Percentiles rank a stretch among this genome's conserved stretches.
These are phyloP conservation scores for Xylaria longipes DNA, from an alignment of 495 filamentous ascomycete genomes.

Conservation along the genomic window DNA sequence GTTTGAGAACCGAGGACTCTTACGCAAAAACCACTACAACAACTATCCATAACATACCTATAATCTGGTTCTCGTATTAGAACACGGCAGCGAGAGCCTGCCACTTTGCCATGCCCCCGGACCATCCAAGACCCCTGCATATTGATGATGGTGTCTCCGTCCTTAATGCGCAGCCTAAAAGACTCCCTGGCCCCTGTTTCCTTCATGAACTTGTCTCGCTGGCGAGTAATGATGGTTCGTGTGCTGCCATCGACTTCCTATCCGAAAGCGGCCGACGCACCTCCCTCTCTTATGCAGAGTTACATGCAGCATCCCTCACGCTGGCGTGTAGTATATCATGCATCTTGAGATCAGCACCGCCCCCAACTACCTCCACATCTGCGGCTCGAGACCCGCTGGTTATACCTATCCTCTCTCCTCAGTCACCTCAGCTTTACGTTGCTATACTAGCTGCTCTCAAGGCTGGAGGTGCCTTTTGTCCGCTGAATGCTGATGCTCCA, in stretches of 20 bases:
- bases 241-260: conserved; percentile 67
- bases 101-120: neutral
- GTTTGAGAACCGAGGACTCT: neutral
- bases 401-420: conserved; percentile 75
- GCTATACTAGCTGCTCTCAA: conserved; percentile 75
- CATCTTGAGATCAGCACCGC: conserved; percentile 31
- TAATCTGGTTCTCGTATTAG: neutral
- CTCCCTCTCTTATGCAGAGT: conserved; percentile 60
- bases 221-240: conserved; percentile 20
- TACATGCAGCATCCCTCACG: conserved; percentile 62
- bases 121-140: conserved; percentile 18
- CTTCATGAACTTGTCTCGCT: conserved; percentile 67
- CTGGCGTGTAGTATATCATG: conserved; percentile 58
- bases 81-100: neutral
- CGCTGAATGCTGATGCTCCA: conserved; percentile 74
- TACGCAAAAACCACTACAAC: neutral
- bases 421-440: conserved; percentile 74
- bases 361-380: neutral
- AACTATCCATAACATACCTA: neutral
- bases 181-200: conserved; percentile 64
- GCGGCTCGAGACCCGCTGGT: conserved; percentile 46
- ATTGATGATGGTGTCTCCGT: conserved; percentile 57
- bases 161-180: conserved; percentile 62
- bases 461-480: conserved; percentile 80
- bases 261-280: conserved; percentile 48